Base-by-base conservation (phyloP, 1,284 basidiomycete genomes). In the Boletus semigastroideus region DNA sequence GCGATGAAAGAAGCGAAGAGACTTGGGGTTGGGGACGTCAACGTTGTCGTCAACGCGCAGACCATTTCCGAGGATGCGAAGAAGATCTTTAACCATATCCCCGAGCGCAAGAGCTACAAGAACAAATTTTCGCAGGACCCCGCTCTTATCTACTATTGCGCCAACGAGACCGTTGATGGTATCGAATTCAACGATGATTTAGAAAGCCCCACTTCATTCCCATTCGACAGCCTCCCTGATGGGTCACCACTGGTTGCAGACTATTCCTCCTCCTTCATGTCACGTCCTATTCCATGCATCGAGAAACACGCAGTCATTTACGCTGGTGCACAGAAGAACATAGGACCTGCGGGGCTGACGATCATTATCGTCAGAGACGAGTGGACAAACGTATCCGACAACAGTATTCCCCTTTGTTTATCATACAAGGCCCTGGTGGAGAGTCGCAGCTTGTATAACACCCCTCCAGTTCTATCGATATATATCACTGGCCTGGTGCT, bases 261-360 rank as follows among this genome's bases (percentile, higher is more conserved):
- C 75, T 92, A 97, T 73, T 97, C 93, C 13, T 96, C 93, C 44
- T 96, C 94, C 53, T 98, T 99, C 79, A 90, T 99, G 82, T 94
- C 92, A 40, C 83, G 95, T n/a, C 90, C 90, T 34, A 97, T 99
- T 65, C 88, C 90, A 5, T 82, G 84, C 59, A 79, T 98, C 44
- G 86, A 86, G 38, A 87, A 90, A 67, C 92, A 97, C 69, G 94
- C 92, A 5, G 78, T 99, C 65, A 90, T 99, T 64, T 99, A 91
- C 69, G 98, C 96, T 12, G 97, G 97, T 38, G 97, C 92, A n/a
- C 97, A 99, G 73, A 99, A 99, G 79, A 99, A 99, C 70, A 79
- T 99, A 46, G 97, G 96, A 5, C 97, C 97, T 1, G 87, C 95
- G 0, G 97, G 97, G 4, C 77, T 97, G 22, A 96, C 94, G 5